Conservation (phyloP, 371 early-diverging fungal species). For the Mucor circinelloides region DNA sequence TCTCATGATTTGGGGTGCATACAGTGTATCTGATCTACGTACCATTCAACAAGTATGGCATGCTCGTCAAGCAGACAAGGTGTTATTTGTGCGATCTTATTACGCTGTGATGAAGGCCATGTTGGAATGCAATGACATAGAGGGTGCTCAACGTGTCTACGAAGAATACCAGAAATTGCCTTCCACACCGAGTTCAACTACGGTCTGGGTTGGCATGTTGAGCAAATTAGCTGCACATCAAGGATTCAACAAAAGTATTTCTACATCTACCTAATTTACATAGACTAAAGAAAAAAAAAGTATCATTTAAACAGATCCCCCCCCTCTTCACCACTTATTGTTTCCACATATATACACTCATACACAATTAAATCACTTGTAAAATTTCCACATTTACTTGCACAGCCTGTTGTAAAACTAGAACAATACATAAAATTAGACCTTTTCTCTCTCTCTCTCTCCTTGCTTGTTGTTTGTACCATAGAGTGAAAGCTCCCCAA, state of each 20-base stretch:
- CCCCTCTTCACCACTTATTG: not conserved
- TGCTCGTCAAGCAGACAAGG: not conserved
- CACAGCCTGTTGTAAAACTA: not conserved
- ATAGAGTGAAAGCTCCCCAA: too few relatives aligned
- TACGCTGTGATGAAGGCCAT: conserved; percentile 30
- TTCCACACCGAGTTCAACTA: conserved; percentile 7
- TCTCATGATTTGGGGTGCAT: conserved; percentile 34
- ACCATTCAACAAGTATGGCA: conserved; percentile 12
- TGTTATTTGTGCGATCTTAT: conserved; percentile 25
- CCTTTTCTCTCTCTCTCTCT: too few relatives aligned
- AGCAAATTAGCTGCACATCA: conserved; percentile 14
- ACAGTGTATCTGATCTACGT: conserved; percentile 19
- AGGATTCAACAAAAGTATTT: not conserved
- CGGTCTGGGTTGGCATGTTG: conserved; percentile 21
- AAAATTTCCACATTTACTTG: not conserved
- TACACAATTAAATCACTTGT: not conserved
- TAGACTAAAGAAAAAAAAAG: not conserved
- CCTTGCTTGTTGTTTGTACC: too few relatives aligned
- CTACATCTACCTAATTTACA: not conserved
- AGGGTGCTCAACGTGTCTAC: conserved; percentile 17
- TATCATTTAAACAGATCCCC: not conserved
- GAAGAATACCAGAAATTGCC: conserved; percentile 10
- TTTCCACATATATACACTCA: not conserved
- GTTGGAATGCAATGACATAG: conserved; percentile 14
- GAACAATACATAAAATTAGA: not conserved